Evolutionary conservation across 306 rosid genomes (phyloP).

Genomic region (Cucurbita maxima): DNA sequence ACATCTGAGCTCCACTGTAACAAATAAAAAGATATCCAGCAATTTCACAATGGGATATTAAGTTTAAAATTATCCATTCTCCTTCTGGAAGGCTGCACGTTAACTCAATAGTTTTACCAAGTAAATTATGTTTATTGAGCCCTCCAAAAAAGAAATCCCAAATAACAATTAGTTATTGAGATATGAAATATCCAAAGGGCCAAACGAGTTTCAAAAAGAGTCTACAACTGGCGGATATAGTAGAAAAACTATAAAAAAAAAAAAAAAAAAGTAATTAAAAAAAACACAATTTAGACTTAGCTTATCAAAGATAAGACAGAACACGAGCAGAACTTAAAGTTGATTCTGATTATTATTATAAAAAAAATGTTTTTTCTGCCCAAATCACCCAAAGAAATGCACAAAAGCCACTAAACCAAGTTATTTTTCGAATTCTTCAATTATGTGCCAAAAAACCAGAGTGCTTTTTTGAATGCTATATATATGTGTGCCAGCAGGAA

Average conservation of each 20-base stretch:
- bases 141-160: background rate
- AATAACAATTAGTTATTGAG: background rate
- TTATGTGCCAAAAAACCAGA: too few species aligned
- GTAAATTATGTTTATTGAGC: background rate
- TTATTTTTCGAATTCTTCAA: too few species aligned
- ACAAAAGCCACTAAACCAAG: too few species aligned
- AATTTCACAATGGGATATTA: background rate
- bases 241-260: too few species aligned
- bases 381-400: background rate
- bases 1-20: constrained; percentile 76
- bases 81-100: background rate
- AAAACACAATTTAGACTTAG: background rate
- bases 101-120: background rate
- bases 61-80: background rate
- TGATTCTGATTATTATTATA: background rate
- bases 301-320: background rate
- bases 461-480: too few species aligned
- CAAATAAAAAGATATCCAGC: constrained; percentile 14
- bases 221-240: background rate
- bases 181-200: background rate
- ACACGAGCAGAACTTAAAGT: background rate
- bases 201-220: background rate
- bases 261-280: too few species aligned
- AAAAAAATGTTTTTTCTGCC: background rate
- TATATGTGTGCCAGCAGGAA: background rate